These are phyloP conservation scores for Candida methanosorbosa DNA, from an alignment of 805 yeast species.

Conservation along the genomic window DNA sequence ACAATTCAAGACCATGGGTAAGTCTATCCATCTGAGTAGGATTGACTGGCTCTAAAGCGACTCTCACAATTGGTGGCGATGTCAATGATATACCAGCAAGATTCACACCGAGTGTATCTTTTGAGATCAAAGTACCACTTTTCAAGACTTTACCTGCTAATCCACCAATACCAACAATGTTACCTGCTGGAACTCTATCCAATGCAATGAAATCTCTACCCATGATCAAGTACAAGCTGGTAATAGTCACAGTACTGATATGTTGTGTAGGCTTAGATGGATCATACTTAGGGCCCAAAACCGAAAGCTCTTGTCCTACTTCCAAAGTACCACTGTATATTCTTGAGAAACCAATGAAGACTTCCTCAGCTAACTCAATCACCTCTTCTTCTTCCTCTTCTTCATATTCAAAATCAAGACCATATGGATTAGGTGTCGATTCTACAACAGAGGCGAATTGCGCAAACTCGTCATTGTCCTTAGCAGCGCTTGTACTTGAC, in stretches of 20 bases:
- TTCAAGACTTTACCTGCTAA: constrained; percentile 75
- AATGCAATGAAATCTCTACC: constrained; percentile 82
- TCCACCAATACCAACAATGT: constrained; percentile 91
- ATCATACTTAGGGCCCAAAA: constrained; percentile 82
- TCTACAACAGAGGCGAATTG: constrained; percentile 6
- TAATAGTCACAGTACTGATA: constrained; percentile 47
- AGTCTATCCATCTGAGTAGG: constrained; percentile 72
- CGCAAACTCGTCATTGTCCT: background rate
- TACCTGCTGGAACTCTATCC: constrained; percentile 85
- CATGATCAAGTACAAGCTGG: constrained; percentile 76
- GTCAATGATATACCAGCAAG: constrained; percentile 67
- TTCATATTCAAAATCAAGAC: constrained; percentile 33
- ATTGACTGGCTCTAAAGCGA: constrained; percentile 91
- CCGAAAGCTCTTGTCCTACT: constrained; percentile 66
- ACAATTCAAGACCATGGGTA: constrained; percentile 67
- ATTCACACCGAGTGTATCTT: constrained; percentile 54
- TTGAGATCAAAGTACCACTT: constrained; percentile 71
- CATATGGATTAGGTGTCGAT: constrained; percentile 2
- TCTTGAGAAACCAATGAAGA: constrained; percentile 80
- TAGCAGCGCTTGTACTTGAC: background rate
- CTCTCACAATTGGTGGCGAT: constrained; percentile 88
- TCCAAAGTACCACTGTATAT: constrained; percentile 77
- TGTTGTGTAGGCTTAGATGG: constrained; percentile 53
- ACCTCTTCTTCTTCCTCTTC: constrained; percentile 39
- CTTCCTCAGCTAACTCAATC: constrained; percentile 44